Evolutionary conservation across 148 eudicot species (phyloP).

Genomic region (Rhododendron williamsianum): DNA sequence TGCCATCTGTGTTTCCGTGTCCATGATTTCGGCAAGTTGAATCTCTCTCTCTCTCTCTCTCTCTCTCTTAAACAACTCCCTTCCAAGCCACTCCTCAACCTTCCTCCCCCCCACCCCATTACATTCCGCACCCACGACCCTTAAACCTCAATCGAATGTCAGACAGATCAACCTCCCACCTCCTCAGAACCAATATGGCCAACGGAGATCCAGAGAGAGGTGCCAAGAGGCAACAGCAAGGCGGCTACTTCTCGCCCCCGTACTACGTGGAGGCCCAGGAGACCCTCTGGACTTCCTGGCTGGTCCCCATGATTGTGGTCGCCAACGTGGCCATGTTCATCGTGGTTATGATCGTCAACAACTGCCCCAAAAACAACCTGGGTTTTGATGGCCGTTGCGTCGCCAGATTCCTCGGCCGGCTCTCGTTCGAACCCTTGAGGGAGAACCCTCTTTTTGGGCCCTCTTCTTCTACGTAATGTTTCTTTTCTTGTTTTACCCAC

Average conservation of each 20-base stretch:
- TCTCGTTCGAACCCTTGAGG: constrained; percentile 67
- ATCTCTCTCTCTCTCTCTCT: background rate
- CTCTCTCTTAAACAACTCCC: constrained; percentile 9
- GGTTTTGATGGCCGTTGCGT: constrained; percentile 43
- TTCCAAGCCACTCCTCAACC: constrained; percentile 21
- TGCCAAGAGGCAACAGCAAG: background rate
- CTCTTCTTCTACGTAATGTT: constrained; percentile 58
- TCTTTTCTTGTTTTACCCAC: background rate
- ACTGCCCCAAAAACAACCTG: constrained; percentile 64
- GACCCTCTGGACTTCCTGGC: constrained; percentile 83
- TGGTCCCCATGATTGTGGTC: constrained; percentile 78
- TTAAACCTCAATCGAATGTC: background rate
- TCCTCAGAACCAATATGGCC: constrained; percentile 21
- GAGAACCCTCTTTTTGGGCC: constrained; percentile 90
- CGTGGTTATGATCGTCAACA: constrained; percentile 63
- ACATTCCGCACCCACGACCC: background rate
- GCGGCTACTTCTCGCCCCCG: constrained; percentile 11
- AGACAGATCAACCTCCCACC: background rate
- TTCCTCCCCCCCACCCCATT: background rate
- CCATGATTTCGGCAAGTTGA: background rate
- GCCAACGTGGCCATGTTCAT: constrained; percentile 71
- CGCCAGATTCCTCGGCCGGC: constrained; percentile 47
- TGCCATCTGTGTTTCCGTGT: background rate
- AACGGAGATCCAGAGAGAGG: constrained; percentile 49
- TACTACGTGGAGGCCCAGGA: constrained; percentile 34